Conservation (phyloP, 1,284 basidiomycete genomes). For the Sanguinoderma infundibulare region DNA sequence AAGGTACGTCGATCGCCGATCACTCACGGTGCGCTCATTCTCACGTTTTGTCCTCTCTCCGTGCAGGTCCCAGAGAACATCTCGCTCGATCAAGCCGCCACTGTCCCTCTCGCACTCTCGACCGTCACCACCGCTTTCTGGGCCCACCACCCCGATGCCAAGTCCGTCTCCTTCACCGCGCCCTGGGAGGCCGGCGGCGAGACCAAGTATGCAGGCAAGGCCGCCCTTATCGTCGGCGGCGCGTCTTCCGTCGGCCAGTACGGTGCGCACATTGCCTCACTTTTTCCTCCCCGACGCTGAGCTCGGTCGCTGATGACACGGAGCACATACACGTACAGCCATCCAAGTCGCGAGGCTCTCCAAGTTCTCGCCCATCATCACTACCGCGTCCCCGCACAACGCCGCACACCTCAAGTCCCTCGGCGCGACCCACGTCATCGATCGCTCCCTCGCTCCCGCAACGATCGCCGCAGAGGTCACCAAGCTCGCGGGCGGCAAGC, state of each 20-base stretch:
- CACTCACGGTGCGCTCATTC: too few species aligned
- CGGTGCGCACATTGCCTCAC: constrained; percentile 26
- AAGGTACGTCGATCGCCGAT: constrained; percentile 27
- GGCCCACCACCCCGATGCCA: constrained; percentile 28
- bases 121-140: constrained; percentile 36
- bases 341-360: constrained; percentile 52
- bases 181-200: constrained; percentile 35
- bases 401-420: constrained; percentile 47
- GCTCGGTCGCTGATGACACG: neutral
- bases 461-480: constrained; percentile 40
- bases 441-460: constrained; percentile 37
- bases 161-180: constrained; percentile 37
- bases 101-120: constrained; percentile 35
- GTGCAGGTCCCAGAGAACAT: constrained; percentile 35
- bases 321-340: constrained; percentile 19
- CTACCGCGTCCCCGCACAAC: constrained; percentile 51
- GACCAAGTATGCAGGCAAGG: constrained; percentile 41
- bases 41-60: neutral
- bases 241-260: constrained; percentile 49
- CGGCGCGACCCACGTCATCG: constrained; percentile 57
- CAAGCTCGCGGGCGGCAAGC: constrained; percentile 17
- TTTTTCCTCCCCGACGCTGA: neutral
- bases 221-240: constrained; percentile 50
- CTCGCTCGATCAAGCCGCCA: constrained; percentile 36
- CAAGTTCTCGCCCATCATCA: constrained; percentile 53